phyloP scores from a whole-genome alignment of 2,329 filamentous ascomycete species.

The Botrytis hyacinthi region DNA sequence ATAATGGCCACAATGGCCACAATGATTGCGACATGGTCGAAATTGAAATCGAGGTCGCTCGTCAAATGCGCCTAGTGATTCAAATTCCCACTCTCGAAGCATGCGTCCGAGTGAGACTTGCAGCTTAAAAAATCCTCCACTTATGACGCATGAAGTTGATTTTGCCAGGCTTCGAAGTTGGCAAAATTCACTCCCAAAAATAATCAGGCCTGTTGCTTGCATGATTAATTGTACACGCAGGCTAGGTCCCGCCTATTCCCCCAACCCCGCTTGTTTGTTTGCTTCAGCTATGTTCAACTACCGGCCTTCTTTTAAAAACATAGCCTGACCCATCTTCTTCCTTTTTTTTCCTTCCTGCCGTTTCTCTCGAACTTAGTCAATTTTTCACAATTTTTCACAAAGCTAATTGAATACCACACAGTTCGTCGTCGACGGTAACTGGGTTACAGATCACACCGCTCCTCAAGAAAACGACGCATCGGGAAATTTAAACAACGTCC shows the following conservation, averaged over 20 bases:
- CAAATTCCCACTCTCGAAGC: conserved; percentile 16
- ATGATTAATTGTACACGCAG: conserved; percentile 4
- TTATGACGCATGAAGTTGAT: conserved; percentile 19
- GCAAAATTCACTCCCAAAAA: conserved; percentile 9
- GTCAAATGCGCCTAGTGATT: conserved; percentile 15
- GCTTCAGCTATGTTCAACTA: conserved; percentile 12
- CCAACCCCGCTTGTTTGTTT: conserved; percentile 22
- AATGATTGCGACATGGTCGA: not conserved
- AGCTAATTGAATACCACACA: conserved; percentile 41
- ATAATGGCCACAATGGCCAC: not conserved
- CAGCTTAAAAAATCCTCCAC: conserved; percentile 15
- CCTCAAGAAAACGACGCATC: conserved; percentile 79
- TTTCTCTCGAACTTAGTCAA: not conserved
- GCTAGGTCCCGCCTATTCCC: conserved; percentile 12
- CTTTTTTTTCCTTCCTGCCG: not conserved
- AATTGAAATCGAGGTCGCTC: not conserved
- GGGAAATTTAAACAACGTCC: conserved; percentile 91
- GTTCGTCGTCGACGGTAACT: conserved; percentile 94
- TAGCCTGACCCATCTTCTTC: conserved; percentile 6
- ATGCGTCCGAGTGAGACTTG: conserved; percentile 11
- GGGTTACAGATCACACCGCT: conserved; percentile 78
- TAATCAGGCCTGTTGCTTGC: conserved; percentile 11
- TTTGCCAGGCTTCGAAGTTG: conserved; percentile 9
- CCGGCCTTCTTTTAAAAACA: conserved; percentile 13
- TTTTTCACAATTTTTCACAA: not conserved